phyloP scores from a whole-genome alignment of 139 green algal genomes.

The Haematococcus lacustris region DNA sequence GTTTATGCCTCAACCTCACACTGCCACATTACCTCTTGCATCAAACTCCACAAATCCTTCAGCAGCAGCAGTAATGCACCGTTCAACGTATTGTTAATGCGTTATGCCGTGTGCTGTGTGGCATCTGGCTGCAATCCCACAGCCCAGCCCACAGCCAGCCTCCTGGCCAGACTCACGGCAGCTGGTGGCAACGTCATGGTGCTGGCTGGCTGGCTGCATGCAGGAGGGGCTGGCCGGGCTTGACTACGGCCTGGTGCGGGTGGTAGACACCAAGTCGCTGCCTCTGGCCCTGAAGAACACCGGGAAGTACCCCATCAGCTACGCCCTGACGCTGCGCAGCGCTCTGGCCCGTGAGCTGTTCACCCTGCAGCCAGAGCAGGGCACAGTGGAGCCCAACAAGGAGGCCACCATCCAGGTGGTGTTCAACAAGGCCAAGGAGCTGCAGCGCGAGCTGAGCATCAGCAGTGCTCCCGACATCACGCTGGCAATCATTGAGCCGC shows the following conservation, averaged over 20 bases:
- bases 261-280: conserved; percentile 35
- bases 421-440: conserved; percentile 44
- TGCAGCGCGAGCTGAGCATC: conserved; percentile 43
- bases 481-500: conserved; percentile 59
- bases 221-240: conserved; percentile 28
- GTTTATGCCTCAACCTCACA: too few species aligned
- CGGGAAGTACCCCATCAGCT: conserved; percentile 67
- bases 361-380: conserved; percentile 40
- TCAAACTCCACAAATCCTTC: too few species aligned
- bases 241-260: conserved; percentile 56
- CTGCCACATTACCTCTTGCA: too few species aligned
- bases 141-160: too few species aligned
- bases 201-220: too few species aligned
- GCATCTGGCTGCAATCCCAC: too few species aligned
- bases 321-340: conserved; percentile 35
- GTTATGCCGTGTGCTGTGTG: too few species aligned
- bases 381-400: conserved; percentile 46
- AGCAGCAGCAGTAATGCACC: too few species aligned
- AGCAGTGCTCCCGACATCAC: conserved; percentile 51
- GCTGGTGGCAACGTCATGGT: too few species aligned
- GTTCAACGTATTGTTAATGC: too few species aligned
- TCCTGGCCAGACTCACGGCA: too few species aligned
- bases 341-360: conserved; percentile 35
- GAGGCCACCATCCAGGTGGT: conserved; percentile 35
- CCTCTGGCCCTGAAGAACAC: conserved; percentile 56